phyloP scores from a whole-genome alignment of 2,329 filamentous ascomycete genomes.

The Fusarium beomiforme region DNA sequence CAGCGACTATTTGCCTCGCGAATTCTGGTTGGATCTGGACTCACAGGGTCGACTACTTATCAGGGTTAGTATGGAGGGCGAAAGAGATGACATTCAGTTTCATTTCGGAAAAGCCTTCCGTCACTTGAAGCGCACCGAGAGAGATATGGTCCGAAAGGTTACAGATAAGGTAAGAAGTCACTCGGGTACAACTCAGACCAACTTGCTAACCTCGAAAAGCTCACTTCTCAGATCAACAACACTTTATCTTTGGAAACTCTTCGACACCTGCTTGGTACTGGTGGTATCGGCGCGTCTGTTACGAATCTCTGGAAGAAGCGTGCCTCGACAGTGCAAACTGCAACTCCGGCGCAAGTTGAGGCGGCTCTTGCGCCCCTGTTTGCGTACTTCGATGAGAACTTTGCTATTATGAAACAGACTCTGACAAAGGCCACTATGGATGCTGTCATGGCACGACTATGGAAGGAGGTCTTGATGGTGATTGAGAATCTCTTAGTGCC shows the following conservation, averaged over 20 bases:
- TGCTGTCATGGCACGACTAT: constrained; percentile 96
- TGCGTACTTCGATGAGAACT: constrained; percentile 97
- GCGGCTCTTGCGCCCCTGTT: constrained; percentile 86
- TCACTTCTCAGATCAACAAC: constrained; percentile 91
- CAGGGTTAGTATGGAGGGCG: constrained; percentile 97
- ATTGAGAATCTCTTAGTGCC: constrained; percentile 92
- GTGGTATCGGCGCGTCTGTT: constrained; percentile 76
- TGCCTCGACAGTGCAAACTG: constrained; percentile 62
- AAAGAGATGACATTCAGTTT: constrained; percentile 97
- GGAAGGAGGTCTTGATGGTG: constrained; percentile 96
- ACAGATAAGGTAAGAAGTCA: constrained; percentile 83
- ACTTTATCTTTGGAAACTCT: constrained; percentile 87
- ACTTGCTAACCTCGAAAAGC: constrained; percentile 57
- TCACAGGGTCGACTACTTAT: constrained; percentile 91
- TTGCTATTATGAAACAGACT: constrained; percentile 98
- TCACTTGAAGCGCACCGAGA: constrained; percentile 91
- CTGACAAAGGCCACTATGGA: constrained; percentile 96
- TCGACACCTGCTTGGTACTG: constrained; percentile 75
- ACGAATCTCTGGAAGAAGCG: constrained; percentile 75
- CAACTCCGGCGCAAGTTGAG: constrained; percentile 79
- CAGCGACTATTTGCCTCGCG: constrained; percentile 91
- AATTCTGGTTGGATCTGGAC: constrained; percentile 98
- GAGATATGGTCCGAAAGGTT: constrained; percentile 97
- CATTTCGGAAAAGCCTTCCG: constrained; percentile 98
- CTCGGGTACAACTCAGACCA: background rate